A percentile compares a stretch with the other conserved stretches of the same genome.
These are phyloP conservation scores for Boletus rufocinnamomeus DNA, from an alignment of 768 basidiomycete species.

Conservation along the genomic window DNA sequence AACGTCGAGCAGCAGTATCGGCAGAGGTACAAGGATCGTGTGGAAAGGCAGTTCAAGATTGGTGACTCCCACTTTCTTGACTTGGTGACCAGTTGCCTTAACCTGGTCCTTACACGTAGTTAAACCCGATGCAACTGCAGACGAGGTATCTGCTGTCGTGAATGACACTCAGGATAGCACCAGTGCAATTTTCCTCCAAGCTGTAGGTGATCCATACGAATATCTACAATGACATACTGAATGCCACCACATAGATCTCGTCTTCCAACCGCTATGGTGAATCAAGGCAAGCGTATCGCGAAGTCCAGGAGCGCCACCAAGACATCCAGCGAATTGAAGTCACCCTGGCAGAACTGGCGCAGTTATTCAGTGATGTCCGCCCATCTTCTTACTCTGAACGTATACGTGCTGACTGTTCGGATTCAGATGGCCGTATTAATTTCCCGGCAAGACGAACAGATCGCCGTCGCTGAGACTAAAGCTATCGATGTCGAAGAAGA, in stretches of 20 bases:
- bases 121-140: slow-evolving; percentile 82
- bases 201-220: slow-evolving; percentile 40
- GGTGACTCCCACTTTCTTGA: slow-evolving; percentile 41
- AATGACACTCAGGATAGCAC: slow-evolving; percentile 58
- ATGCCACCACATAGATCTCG: slow-evolving; percentile 51
- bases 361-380: slow-evolving; percentile 80
- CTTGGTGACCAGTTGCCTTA: not conserved
- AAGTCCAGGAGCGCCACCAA: slow-evolving; percentile 87
- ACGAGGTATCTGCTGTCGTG: slow-evolving; percentile 72
- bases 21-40: slow-evolving; percentile 60
- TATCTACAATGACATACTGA: not conserved
- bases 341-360: slow-evolving; percentile 86
- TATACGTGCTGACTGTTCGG: slow-evolving; percentile 1
- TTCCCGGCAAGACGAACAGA: slow-evolving; percentile 76
- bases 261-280: slow-evolving; percentile 82
- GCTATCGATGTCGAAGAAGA: slow-evolving; percentile 66
- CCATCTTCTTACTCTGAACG: not conserved
- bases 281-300: slow-evolving; percentile 76
- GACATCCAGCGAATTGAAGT: slow-evolving; percentile 84
- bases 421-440: slow-evolving; percentile 75
- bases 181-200: slow-evolving; percentile 78
- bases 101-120: slow-evolving; percentile 44
- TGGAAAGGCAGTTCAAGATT: slow-evolving; percentile 78
- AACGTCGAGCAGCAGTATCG: slow-evolving; percentile 72
- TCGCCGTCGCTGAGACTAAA: slow-evolving; percentile 62